A percentile compares a stretch with the other conserved stretches of the same genome.
Conservation (phyloP, 2,329 filamentous ascomycete genomes). For the Pseudopyricularia cyperi region DNA sequence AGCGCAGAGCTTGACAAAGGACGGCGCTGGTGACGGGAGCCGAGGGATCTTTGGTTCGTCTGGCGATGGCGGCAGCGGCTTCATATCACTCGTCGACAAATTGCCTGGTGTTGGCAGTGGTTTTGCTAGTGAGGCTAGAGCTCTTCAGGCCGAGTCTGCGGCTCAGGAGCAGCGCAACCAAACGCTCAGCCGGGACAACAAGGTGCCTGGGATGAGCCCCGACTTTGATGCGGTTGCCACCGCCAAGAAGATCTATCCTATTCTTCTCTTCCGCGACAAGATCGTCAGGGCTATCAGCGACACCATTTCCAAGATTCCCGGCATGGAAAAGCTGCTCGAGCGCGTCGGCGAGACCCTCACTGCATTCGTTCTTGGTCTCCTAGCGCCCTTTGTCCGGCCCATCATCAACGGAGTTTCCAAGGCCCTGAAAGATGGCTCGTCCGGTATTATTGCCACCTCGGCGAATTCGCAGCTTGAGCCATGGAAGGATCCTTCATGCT, state of each 20-base stretch:
- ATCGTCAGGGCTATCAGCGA: constrained; percentile 78
- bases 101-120: constrained; percentile 58
- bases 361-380: constrained; percentile 77
- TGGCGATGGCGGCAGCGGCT: constrained; percentile 21
- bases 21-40: constrained; percentile 4
- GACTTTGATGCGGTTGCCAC: constrained; percentile 69
- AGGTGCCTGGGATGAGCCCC: constrained; percentile 62
- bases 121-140: constrained; percentile 52
- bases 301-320: constrained; percentile 83
- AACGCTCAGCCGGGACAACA: constrained; percentile 28
- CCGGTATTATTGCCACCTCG: constrained; percentile 53
- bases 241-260: constrained; percentile 78
- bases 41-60: constrained; percentile 23
- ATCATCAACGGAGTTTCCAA: constrained; percentile 82
- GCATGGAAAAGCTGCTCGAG: constrained; percentile 78
- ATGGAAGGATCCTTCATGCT: constrained; percentile 63
- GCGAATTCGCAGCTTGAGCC: constrained; percentile 66
- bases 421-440: constrained; percentile 73
- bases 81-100: constrained; percentile 62
- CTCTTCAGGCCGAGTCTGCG: constrained; percentile 46
- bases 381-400: constrained; percentile 84
- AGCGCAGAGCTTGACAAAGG: constrained; percentile 38
- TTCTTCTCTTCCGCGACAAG: constrained; percentile 84
- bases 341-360: constrained; percentile 90
- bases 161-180: constrained; percentile 49